phyloP scores from a whole-genome alignment of 768 basidiomycete genomes.

The Lyophyllum decastes region DNA sequence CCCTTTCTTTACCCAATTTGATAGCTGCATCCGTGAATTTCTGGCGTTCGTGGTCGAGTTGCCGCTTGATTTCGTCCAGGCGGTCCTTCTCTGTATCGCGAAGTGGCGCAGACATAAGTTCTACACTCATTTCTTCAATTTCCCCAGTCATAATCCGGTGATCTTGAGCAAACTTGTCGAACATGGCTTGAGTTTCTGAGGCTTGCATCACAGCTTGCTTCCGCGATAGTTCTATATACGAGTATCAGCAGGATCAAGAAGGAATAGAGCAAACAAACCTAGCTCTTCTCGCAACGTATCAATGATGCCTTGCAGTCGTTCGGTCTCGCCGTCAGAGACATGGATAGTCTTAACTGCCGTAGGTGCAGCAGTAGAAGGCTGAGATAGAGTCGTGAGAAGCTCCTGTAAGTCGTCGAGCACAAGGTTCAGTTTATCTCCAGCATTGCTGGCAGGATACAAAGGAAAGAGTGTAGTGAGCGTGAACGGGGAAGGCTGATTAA shows the following conservation, averaged over 20 bases:
- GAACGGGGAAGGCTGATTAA: slow-evolving; percentile 41
- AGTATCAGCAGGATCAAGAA: not conserved
- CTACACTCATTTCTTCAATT: slow-evolving; percentile 47
- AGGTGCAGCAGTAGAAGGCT: slow-evolving; percentile 23
- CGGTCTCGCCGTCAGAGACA: slow-evolving; percentile 43
- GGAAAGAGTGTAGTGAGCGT: slow-evolving; percentile 56
- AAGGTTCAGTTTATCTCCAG: slow-evolving; percentile 46
- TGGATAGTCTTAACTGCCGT: slow-evolving; percentile 17
- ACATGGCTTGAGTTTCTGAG: slow-evolving; percentile 50
- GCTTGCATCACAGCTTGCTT: slow-evolving; percentile 43
- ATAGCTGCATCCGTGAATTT: slow-evolving; percentile 67
- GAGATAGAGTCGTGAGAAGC: slow-evolving; percentile 29
- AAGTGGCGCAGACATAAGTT: slow-evolving; percentile 53
- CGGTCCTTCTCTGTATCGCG: slow-evolving; percentile 55
- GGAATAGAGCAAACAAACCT: slow-evolving; percentile 37
- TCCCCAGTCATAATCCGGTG: slow-evolving; percentile 35
- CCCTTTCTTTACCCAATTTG: slow-evolving; percentile 63
- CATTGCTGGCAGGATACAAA: slow-evolving; percentile 47
- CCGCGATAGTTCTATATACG: slow-evolving; percentile 13
- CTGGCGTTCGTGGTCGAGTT: slow-evolving; percentile 66
- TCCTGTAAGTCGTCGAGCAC: slow-evolving; percentile 45
- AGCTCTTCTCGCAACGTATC: slow-evolving; percentile 56
- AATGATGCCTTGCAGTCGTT: slow-evolving; percentile 52
- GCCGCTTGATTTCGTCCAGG: slow-evolving; percentile 49
- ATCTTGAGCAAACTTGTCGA: slow-evolving; percentile 55